phyloP scores from a whole-genome alignment of 495 filamentous ascomycete genomes.

The Penicillium coffeae region DNA sequence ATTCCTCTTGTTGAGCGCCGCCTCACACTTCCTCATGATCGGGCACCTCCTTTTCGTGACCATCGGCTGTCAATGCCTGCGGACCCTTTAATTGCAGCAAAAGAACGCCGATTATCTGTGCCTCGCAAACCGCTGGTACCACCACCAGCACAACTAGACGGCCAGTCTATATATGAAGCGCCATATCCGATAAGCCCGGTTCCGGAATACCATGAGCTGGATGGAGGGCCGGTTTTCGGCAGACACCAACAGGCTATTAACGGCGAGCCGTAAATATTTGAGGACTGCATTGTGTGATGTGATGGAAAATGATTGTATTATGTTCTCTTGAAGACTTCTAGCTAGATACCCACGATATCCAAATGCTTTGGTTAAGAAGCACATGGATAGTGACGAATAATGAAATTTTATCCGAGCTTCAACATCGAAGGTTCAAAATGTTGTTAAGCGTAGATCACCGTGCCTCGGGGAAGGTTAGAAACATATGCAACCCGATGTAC shows the following conservation, averaged over 20 bases:
- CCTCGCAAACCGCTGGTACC: conserved; percentile 16
- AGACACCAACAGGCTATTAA: conserved; percentile 20
- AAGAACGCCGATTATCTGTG: conserved; percentile 5
- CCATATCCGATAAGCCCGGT: conserved; percentile 6
- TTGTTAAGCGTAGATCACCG: too few species aligned
- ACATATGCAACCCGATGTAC: too few species aligned
- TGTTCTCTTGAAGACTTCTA: too few species aligned
- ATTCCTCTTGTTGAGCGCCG: background rate
- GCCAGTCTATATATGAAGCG: conserved; percentile 19
- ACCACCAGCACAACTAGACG: conserved; percentile 10
- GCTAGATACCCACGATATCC: too few species aligned
- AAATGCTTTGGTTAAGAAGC: too few species aligned
- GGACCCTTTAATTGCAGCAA: background rate
- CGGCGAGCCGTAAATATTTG: conserved; percentile 5
- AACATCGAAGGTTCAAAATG: too few species aligned
- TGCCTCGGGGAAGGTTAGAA: too few species aligned
- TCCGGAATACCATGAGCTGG: conserved; percentile 17
- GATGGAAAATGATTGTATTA: too few species aligned
- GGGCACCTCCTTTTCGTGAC: background rate
- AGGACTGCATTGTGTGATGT: too few species aligned
- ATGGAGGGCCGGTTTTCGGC: conserved; percentile 17
- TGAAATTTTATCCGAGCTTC: too few species aligned
- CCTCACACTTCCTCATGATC: background rate
- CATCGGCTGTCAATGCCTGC: background rate
- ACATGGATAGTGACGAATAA: too few species aligned